Evolutionary conservation across 2,329 filamentous ascomycete genomes (phyloP).

Genomic region (Aspergillus sp.): DNA sequence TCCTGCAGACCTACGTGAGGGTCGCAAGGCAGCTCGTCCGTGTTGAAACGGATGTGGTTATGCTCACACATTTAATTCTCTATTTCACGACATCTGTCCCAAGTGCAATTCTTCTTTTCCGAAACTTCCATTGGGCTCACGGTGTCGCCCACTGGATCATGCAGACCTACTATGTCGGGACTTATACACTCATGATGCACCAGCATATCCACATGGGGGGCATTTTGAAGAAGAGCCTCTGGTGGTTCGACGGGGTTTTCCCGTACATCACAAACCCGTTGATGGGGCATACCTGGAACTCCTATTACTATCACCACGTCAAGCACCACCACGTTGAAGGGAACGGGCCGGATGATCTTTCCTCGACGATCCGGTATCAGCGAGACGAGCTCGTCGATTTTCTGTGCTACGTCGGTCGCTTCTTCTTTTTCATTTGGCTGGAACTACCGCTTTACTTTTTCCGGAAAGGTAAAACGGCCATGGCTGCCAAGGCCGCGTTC

Average conservation of each 20-base stretch:
- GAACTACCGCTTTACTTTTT: conserved; percentile 75
- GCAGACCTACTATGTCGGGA: conserved; percentile 67
- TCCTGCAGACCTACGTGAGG: conserved; percentile 61
- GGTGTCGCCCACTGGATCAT: conserved; percentile 65
- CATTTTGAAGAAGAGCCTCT: conserved; percentile 58
- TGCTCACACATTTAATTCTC: conserved; percentile 72
- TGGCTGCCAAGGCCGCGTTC: conserved; percentile 57
- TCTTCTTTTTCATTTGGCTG: conserved; percentile 71
- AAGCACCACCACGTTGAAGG: conserved; percentile 84
- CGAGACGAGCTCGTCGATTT: conserved; percentile 68
- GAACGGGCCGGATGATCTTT: conserved; percentile 74
- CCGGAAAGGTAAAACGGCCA: conserved; percentile 56
- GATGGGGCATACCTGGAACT: conserved; percentile 83
- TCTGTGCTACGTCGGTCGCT: conserved; percentile 69
- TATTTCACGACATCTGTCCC: conserved; percentile 71
- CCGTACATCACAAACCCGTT: conserved; percentile 74
- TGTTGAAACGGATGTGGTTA: conserved; percentile 70
- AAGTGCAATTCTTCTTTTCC: conserved; percentile 65
- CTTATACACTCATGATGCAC: conserved; percentile 80
- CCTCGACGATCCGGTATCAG: conserved; percentile 74
- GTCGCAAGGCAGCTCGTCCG: conserved; percentile 60
- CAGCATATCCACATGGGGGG: conserved; percentile 80
- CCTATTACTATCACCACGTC: conserved; percentile 81
- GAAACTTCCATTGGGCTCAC: conserved; percentile 67
- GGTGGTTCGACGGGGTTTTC: conserved; percentile 62